Evolutionary conservation across 169 alveolate genomes (phyloP), one percentile per base, ranked within the genome.

Genomic region (Amoebophrya sp.): DNA sequence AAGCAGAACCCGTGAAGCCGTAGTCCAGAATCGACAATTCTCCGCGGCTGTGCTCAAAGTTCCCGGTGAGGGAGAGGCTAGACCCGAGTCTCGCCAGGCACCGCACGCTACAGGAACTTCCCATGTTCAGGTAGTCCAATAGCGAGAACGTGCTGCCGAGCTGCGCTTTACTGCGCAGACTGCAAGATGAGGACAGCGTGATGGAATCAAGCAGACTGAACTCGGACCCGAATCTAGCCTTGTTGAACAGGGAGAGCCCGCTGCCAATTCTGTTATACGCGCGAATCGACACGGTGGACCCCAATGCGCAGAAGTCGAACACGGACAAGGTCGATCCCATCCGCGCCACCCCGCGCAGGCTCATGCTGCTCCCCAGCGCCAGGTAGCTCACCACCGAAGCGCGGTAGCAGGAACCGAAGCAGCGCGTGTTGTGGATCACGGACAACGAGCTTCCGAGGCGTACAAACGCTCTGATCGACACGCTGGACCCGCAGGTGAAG

Each of bases 401-500:
- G 40, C 40, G 12, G n/a, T 35, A 40, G 40, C 90, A 32, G 90
- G 40, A 3, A 2, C 40, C 90, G 90, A 35, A 35, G 32, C 23
- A 32, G 40, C 90, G 90, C 35, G 90, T 88, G 40, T 35, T 88
- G 25, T 35, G 29, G 10, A 88, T 35, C 7, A 88, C 90, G n/a
- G 90, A 33, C 32, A 88, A 29, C n/a, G 90, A 33, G 40, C 90
- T 88, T 14, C 90, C 90, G 32, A 88, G 29, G 90, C 90, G 90
- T 7, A 38, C 40, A 3, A 88, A 35, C 33, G 23, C 2, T 0
- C 53, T 3, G 47, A 88, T 40, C 0, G 54, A 35, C 25, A 88
- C 53, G 54, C 40, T 18, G 23, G 53, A 33, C 2, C 90, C 90
- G 23, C 14, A 40, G 2, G 90, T 18, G 40, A 88, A 23, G 40